phyloP scores from a whole-genome alignment of 495 filamentous ascomycete genomes.

The Tuber brumale region DNA sequence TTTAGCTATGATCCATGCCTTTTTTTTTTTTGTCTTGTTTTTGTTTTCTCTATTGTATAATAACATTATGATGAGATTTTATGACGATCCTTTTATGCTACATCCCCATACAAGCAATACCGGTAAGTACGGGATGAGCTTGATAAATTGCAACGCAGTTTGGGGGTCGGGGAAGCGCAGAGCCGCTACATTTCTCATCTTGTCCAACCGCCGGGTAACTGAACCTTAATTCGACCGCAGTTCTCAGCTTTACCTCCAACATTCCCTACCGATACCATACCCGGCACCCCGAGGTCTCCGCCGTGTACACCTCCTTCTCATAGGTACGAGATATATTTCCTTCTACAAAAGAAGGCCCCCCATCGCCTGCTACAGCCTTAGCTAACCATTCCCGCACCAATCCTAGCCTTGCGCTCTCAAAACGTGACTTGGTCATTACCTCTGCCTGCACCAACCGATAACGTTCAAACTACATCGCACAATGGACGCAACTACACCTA shows the following conservation, averaged over 20 bases:
- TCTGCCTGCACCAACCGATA: neutral
- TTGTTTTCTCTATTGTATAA: neutral
- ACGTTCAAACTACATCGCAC: conserved; percentile 12
- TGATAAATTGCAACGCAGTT: neutral
- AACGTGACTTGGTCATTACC: neutral
- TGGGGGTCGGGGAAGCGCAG: neutral
- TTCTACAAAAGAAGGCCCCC: neutral
- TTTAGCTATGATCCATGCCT: neutral
- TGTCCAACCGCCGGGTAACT: neutral
- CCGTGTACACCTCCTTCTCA: neutral
- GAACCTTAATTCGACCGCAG: neutral
- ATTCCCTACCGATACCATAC: neutral
- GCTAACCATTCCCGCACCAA: neutral
- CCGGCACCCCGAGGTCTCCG: neutral
- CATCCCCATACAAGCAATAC: neutral
- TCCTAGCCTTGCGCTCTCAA: neutral
- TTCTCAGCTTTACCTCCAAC: neutral
- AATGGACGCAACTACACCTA: conserved; percentile 32
- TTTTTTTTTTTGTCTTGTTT: neutral
- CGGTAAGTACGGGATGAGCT: neutral
- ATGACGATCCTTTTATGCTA: neutral
- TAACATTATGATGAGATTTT: neutral
- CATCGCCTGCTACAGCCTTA: neutral
- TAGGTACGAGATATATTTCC: neutral
- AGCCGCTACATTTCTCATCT: neutral